These are phyloP conservation scores for Anisogramma anomala DNA, from an alignment of 2,329 filamentous ascomycete genomes.

Conservation along the genomic window DNA sequence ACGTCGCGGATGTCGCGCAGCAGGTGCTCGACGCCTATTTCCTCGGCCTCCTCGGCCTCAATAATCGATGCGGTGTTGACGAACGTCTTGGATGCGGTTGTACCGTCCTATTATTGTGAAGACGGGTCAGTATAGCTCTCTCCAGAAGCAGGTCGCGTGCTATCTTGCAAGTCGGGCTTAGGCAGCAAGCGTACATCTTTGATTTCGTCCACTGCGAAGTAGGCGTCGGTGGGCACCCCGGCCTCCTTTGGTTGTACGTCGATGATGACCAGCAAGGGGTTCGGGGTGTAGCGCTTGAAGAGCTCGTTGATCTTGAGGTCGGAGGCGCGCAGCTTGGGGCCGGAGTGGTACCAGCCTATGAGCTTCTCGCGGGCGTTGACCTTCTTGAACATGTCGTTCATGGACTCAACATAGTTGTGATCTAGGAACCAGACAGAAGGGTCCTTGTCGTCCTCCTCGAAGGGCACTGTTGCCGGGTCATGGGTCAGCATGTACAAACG, in stretches of 20 bases:
- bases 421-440: constrained; percentile 98
- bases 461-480: constrained; percentile 40
- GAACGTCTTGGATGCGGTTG: constrained; percentile 91
- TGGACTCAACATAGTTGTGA: constrained; percentile 98
- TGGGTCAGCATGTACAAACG: constrained; percentile 9
- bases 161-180: neutral
- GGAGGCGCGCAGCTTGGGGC: constrained; percentile 89
- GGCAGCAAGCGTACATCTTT: constrained; percentile 64
- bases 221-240: constrained; percentile 93
- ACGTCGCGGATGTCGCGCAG: constrained; percentile 97
- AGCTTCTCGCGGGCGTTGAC: constrained; percentile 98
- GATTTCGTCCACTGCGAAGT: constrained; percentile 98
- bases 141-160: neutral
- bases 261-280: constrained; percentile 92
- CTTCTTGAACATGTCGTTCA: constrained; percentile 99
- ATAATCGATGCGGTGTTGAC: constrained; percentile 98
- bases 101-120: constrained; percentile 65
- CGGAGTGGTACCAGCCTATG: constrained; percentile 99
- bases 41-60: constrained; percentile 96
- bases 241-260: constrained; percentile 98
- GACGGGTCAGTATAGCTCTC: constrained; percentile 10
- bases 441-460: constrained; percentile 98
- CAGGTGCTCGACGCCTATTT: constrained; percentile 96
- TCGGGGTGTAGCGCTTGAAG: constrained; percentile 97
- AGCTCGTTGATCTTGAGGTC: constrained; percentile 99